Conservation (phyloP, 495 filamentous ascomycete species). For the Neurospora sp. region DNA sequence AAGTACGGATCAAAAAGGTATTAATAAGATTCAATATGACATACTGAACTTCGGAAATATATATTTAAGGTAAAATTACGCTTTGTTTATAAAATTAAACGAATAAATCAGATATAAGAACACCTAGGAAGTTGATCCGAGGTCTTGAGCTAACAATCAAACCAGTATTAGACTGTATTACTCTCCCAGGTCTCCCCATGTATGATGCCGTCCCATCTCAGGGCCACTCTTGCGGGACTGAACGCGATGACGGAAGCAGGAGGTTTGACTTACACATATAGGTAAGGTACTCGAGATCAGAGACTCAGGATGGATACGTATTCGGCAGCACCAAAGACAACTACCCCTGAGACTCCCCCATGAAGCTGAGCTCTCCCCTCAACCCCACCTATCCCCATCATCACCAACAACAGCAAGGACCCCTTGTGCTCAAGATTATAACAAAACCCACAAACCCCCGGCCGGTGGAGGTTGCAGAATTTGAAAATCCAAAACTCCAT, state of each 20-base stretch:
- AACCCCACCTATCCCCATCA: background rate
- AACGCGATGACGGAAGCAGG: background rate
- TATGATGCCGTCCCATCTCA: background rate
- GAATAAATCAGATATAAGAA: too few species aligned
- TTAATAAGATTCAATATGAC: too few species aligned
- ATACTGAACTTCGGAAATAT: too few species aligned
- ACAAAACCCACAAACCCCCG: background rate
- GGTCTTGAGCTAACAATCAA: too few species aligned
- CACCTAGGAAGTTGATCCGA: too few species aligned
- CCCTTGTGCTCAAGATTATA: background rate
- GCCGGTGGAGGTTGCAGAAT: background rate
- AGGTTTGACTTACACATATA: background rate
- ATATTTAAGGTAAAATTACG: too few species aligned
- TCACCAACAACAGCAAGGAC: background rate
- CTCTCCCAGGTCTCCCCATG: too few species aligned
- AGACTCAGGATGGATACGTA: background rate
- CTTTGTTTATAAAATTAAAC: too few species aligned
- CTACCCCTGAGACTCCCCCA: background rate
- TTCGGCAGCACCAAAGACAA: background rate
- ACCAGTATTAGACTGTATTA: too few species aligned
- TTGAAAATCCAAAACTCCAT: background rate
- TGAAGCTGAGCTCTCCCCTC: background rate
- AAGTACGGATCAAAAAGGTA: too few species aligned
- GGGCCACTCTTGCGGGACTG: background rate
- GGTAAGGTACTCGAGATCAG: background rate